phyloP scores from a whole-genome alignment of 371 early-diverging fungal genomes.

The Syncephalastrum racemosum region DNA sequence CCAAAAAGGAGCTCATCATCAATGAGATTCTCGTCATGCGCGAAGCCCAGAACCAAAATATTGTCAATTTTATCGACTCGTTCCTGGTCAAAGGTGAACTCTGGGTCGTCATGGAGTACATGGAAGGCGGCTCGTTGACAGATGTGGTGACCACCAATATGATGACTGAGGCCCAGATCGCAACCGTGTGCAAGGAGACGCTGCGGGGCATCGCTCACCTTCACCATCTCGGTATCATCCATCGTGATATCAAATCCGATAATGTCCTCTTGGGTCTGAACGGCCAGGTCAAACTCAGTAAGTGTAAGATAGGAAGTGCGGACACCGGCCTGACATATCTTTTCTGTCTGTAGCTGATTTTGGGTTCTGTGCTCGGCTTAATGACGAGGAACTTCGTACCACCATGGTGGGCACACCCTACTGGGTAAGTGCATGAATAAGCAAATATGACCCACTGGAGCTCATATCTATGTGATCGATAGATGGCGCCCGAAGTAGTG shows the following conservation, averaged over 20 bases:
- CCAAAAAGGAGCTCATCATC: constrained; percentile 95
- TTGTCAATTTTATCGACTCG: constrained; percentile 96
- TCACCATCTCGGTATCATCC: constrained; percentile 93
- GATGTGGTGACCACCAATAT: constrained; percentile 90
- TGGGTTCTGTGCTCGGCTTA: constrained; percentile 92
- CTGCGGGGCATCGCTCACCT: constrained; percentile 89
- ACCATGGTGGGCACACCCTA: constrained; percentile 95
- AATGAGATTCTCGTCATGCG: constrained; percentile 96
- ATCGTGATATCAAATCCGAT: constrained; percentile 97
- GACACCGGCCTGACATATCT: neutral
- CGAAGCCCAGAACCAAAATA: constrained; percentile 86
- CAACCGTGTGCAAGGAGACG: constrained; percentile 87
- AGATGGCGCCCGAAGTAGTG: constrained; percentile 97
- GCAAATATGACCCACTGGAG: neutral
- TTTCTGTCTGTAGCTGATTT: constrained; percentile 71
- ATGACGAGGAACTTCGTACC: constrained; percentile 74
- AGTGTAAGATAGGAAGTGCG: constrained; percentile 14
- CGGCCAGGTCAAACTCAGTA: constrained; percentile 91
- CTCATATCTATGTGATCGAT: neutral
- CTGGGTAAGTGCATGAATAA: constrained; percentile 43
- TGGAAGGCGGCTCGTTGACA: constrained; percentile 95
- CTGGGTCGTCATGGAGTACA: constrained; percentile 97
- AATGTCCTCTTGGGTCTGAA: constrained; percentile 86
- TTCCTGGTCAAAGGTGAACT: constrained; percentile 87
- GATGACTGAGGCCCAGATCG: constrained; percentile 97